These are phyloP conservation scores for Diversispora eburnea DNA, from an alignment of 192 early-diverging fungal genomes.

Conservation along the genomic window DNA sequence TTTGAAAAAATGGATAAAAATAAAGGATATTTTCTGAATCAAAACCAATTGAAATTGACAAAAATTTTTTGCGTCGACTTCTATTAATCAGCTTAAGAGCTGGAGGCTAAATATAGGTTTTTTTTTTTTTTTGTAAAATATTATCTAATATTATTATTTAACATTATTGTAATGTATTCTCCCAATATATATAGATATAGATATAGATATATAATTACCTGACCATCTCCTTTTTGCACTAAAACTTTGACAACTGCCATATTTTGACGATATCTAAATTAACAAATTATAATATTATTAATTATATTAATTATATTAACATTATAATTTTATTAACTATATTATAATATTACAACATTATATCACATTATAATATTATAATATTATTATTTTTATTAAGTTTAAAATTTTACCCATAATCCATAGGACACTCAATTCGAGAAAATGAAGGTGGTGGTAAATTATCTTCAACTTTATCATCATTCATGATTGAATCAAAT, in stretches of 20 bases:
- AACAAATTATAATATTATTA: no score
- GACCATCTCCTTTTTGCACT: slow-evolving; percentile 39
- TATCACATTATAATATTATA: no score
- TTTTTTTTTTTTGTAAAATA: not conserved
- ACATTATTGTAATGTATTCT: no score
- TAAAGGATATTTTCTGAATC: slow-evolving; percentile 33
- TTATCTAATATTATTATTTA: not conserved
- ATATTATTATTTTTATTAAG: not conserved
- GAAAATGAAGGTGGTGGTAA: slow-evolving; percentile 62
- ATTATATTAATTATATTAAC: no score
- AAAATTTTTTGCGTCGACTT: slow-evolving; percentile 11
- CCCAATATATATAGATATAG: not conserved
- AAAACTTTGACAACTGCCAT: slow-evolving; percentile 47
- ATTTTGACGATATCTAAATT: slow-evolving; percentile 50
- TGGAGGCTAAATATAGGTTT: slow-evolving; percentile 8
- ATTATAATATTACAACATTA: no score
- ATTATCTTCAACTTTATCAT: slow-evolving; percentile 34
- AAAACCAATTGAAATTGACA: slow-evolving; percentile 25
- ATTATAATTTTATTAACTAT: no score
- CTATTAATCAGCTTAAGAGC: slow-evolving; percentile 33
- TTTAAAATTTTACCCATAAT: slow-evolving; percentile 47
- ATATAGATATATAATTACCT: slow-evolving; percentile 27
- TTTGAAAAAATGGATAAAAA: not conserved
- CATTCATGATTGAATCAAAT: not conserved
- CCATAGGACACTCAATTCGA: slow-evolving; percentile 45